A percentile compares a stretch with the other conserved stretches of the same genome.
phyloP scores from a whole-genome alignment of 2,329 filamentous ascomycete genomes.

The Akanthomyces dipterigenus region DNA sequence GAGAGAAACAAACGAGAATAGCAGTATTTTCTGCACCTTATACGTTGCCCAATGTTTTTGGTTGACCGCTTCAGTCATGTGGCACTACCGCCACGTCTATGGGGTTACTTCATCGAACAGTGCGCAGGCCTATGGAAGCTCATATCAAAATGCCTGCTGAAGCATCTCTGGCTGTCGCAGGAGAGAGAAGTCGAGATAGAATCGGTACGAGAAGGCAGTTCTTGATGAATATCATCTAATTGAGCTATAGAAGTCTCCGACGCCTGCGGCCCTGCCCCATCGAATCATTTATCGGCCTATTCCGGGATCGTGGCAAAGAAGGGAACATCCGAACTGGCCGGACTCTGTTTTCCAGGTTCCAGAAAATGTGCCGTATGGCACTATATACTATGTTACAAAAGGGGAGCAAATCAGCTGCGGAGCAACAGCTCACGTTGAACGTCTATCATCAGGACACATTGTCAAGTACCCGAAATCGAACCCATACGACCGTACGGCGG shows the following conservation, averaged over 20 bases:
- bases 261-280: not conserved
- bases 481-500: slow-evolving; percentile 9
- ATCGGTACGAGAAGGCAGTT: no score
- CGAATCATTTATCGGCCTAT: slow-evolving; percentile 14
- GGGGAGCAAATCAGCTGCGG: slow-evolving; percentile 15
- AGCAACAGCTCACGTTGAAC: slow-evolving; percentile 18
- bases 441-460: slow-evolving; percentile 18
- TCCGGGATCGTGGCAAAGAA: slow-evolving; percentile 17
- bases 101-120: no score
- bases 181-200: no score
- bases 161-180: no score
- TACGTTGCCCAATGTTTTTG: no score
- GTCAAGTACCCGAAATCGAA: slow-evolving; percentile 18
- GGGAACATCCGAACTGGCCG: slow-evolving; percentile 16
- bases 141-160: no score
- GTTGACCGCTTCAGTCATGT: no score
- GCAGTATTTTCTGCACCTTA: no score
- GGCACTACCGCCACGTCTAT: no score
- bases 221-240: no score
- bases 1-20: no score
- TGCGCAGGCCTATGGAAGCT: no score
- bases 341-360: slow-evolving; percentile 18
- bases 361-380: slow-evolving; percentile 12
- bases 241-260: not conserved
- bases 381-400: slow-evolving; percentile 19